Base-by-base conservation (phyloP, 345 rosid species). In the Eucalyptus paniculata region DNA sequence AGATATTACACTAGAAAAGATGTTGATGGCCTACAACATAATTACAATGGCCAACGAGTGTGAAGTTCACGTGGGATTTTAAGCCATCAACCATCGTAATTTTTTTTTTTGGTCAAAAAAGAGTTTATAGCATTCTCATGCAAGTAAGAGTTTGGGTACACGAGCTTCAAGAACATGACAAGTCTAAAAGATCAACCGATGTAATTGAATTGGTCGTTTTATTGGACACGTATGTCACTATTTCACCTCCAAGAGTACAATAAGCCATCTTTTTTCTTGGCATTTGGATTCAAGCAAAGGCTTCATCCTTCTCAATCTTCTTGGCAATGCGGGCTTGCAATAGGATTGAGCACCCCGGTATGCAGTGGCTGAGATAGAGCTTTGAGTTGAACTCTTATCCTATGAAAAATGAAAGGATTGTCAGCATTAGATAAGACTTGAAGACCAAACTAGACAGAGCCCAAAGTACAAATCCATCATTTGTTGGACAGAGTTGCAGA, bases 51-150 rank as follows among this genome's bases (percentile, higher is more conserved):
- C 44, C 12, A 32, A 34, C 0, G 26, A 8, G 44, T 2, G 6
- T 9, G 44, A 69, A 34, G 81, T 69, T 69, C 12, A 21, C 12
- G 14, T 0, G 26, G 6, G 26, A 72, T 5, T 72, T 12, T 12
- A 18, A 72, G 44, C 45, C 45, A 72, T 72, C 44, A 5, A 72
- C 82, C 1, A 0, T 9, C 5, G 0, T 19, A 53, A 53, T 53
- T 19, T 7, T 7, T 7, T 53, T 53, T 53, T 53, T 19, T 1
- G 11, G 5, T 53, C 2, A 0, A 53, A 19, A 53, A 53, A 53
- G 5, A 53, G 11, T 53, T 53, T 3, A 53, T 53, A 4, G 58
- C 58, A 19, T 53, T 53, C 26, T 53, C 26, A 53, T 53, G 0
- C 26, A 19, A 53, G 26, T 53, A 3, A 53, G 56, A 53, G 58